Percentiles rank a stretch among this genome's conserved stretches.
Conservation (phyloP, 2,329 filamentous ascomycete species). For the Didymella exigua region DNA sequence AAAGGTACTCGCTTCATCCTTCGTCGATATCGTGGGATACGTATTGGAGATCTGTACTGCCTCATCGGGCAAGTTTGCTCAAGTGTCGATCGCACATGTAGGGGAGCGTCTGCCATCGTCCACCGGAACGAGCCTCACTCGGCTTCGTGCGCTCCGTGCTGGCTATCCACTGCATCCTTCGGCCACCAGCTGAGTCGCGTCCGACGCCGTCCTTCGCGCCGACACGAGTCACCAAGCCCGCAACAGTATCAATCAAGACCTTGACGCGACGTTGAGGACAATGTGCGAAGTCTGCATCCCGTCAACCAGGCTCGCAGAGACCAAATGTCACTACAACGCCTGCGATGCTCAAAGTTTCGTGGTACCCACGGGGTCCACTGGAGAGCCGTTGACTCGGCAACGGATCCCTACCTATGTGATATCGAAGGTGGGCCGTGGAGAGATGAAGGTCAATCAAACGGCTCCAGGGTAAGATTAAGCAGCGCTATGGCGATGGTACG, state of each 20-base stretch:
- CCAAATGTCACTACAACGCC: background rate
- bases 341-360: background rate
- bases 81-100: slow-evolving; percentile 7
- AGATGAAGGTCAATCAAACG: slow-evolving; percentile 14
- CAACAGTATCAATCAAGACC: background rate
- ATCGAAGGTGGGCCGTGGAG: slow-evolving; percentile 9
- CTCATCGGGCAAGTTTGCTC: background rate
- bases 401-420: background rate
- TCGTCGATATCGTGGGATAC: background rate
- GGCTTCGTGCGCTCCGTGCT: background rate
- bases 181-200: background rate
- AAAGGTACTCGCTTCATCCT: background rate
- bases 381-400: slow-evolving; percentile 8
- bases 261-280: background rate
- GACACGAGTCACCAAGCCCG: background rate
- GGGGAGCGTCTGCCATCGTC: slow-evolving; percentile 5
- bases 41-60: background rate
- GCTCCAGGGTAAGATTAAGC: slow-evolving; percentile 8
- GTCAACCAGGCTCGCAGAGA: background rate
- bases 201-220: background rate
- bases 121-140: slow-evolving; percentile 3
- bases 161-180: background rate
- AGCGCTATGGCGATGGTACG: slow-evolving; percentile 9
- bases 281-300: background rate
- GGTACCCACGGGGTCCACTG: slow-evolving; percentile 6